Conservation (phyloP, 768 basidiomycete species). For the Suillus paluster region DNA sequence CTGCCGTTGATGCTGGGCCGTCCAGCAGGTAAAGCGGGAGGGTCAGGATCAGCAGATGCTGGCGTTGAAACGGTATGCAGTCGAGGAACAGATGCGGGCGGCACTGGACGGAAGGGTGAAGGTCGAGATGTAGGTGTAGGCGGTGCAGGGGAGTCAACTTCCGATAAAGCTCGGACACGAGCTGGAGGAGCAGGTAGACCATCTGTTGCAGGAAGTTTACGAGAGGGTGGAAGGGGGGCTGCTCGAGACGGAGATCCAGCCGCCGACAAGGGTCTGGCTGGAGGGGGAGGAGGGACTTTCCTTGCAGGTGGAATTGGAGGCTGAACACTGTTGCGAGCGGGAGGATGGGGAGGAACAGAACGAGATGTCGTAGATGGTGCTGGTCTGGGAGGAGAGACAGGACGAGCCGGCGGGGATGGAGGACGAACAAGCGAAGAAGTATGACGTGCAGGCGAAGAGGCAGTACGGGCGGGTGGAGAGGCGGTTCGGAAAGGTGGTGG, state of each 20-base stretch:
- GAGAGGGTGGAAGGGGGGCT: constrained; percentile 45
- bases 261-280: constrained; percentile 44
- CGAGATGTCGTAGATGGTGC: constrained; percentile 21
- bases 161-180: constrained; percentile 50
- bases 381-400: constrained; percentile 24
- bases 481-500: constrained; percentile 34
- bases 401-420: constrained; percentile 34
- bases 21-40: constrained; percentile 18
- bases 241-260: constrained; percentile 32
- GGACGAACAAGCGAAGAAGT: constrained; percentile 31
- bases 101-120: constrained; percentile 9
- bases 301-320: constrained; percentile 42
- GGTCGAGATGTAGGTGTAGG: constrained; percentile 31
- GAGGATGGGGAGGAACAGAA: constrained; percentile 26
- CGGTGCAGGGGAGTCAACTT: constrained; percentile 39
- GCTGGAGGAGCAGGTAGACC: constrained; percentile 38
- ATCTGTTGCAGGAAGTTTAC: constrained; percentile 36
- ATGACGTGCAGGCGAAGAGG: constrained; percentile 27
- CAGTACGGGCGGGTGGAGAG: constrained; percentile 32
- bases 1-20: constrained; percentile 21
- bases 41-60: constrained; percentile 21
- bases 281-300: constrained; percentile 49
- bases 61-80: constrained; percentile 31
- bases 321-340: constrained; percentile 40
- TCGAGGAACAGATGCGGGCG: constrained; percentile 16